A percentile compares a stretch with the other conserved stretches of the same genome.
These are phyloP conservation scores for Jatropha podagrica DNA, from an alignment of 441 rosid genomes.

Conservation along the genomic window DNA sequence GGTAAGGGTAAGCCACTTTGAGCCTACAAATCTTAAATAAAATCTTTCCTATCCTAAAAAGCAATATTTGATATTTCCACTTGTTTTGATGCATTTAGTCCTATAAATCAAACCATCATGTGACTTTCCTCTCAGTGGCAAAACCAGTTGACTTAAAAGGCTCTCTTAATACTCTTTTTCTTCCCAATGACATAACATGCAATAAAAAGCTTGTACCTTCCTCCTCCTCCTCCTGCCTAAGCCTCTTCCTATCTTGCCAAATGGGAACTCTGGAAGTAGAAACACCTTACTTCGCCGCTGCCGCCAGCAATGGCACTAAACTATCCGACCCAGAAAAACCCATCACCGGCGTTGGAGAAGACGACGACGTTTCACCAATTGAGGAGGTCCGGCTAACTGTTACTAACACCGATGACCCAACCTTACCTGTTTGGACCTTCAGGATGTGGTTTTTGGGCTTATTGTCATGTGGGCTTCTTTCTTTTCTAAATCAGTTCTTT, in stretches of 20 bases:
- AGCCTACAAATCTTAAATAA: neutral
- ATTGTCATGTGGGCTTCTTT: constrained; percentile 63
- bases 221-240: neutral
- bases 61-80: no score
- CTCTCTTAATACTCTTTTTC: no score
- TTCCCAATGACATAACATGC: neutral
- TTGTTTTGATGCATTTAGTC: no score
- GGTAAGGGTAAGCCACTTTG: no score
- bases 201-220: neutral
- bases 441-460: constrained; percentile 86
- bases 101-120: neutral
- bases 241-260: neutral
- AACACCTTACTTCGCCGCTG: constrained; percentile 18
- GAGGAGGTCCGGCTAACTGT: constrained; percentile 85
- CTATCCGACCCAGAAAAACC: constrained; percentile 33
- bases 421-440: constrained; percentile 86
- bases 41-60: neutral
- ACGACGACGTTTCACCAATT: constrained; percentile 60
- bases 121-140: neutral
- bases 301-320: neutral
- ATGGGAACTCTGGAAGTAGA: constrained; percentile 32
- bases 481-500: constrained; percentile 86
- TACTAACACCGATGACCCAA: constrained; percentile 73
- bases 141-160: neutral
- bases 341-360: constrained; percentile 12